Evolutionary conservation across 768 basidiomycete genomes (phyloP).

Genomic region (Psilocybe sp.): DNA sequence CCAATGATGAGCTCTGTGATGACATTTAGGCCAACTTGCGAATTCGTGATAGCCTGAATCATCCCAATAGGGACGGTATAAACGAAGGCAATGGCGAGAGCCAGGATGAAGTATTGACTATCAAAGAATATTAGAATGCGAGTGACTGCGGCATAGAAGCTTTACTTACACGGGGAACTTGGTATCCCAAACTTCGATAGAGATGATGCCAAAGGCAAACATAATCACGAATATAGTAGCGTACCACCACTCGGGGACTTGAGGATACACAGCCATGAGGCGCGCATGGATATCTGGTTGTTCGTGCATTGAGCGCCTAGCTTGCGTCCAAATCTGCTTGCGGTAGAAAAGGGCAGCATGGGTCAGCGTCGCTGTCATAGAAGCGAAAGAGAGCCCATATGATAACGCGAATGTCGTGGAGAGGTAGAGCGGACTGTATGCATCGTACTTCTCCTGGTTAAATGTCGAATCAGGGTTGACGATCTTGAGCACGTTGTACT

Average conservation of each 20-base stretch:
- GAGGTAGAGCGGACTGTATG: slow-evolving; percentile 62
- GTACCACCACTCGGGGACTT: slow-evolving; percentile 89
- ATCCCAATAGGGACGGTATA: slow-evolving; percentile 71
- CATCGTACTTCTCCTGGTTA: slow-evolving; percentile 50
- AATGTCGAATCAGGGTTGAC: slow-evolving; percentile 52
- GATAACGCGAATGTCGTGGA: slow-evolving; percentile 74
- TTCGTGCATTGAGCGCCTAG: slow-evolving; percentile 67
- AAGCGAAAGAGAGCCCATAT: slow-evolving; percentile 80
- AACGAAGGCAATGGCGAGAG: slow-evolving; percentile 59
- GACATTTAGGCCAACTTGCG: slow-evolving; percentile 71
- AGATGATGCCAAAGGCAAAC: slow-evolving; percentile 66
- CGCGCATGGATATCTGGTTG: slow-evolving; percentile 85
- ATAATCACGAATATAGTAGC: slow-evolving; percentile 60
- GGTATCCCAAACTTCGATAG: slow-evolving; percentile 71
- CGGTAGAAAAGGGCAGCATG: slow-evolving; percentile 75
- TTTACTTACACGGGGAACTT: slow-evolving; percentile 64
- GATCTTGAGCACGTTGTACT: slow-evolving; percentile 59
- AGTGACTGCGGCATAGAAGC: slow-evolving; percentile 15
- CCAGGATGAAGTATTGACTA: slow-evolving; percentile 59
- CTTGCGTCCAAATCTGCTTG: slow-evolving; percentile 73
- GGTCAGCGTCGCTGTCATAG: slow-evolving; percentile 70
- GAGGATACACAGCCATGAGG: slow-evolving; percentile 72
- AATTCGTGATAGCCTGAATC: slow-evolving; percentile 77
- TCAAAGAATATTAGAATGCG: slow-evolving; percentile 7
- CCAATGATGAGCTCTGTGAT: slow-evolving; percentile 82